These are phyloP conservation scores for Trichoderma afroharzianum DNA, from an alignment of 2,329 filamentous ascomycete species.

Conservation along the genomic window DNA sequence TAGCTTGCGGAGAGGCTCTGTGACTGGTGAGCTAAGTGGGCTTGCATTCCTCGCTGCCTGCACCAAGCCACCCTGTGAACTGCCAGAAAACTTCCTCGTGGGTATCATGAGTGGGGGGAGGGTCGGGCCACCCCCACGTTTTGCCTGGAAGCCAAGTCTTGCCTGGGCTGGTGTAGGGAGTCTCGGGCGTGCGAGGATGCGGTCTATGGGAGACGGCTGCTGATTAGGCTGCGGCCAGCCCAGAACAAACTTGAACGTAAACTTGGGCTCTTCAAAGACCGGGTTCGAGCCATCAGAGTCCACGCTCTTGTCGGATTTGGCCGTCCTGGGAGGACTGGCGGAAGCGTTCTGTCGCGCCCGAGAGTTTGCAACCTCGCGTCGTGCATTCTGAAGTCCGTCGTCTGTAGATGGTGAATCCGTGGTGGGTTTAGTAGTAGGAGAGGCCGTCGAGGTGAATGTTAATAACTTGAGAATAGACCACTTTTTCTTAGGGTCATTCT, in stretches of 20 bases:
- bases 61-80: slow-evolving; percentile 43
- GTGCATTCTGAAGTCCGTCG: slow-evolving; percentile 48
- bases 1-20: slow-evolving; percentile 26
- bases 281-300: slow-evolving; percentile 56
- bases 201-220: slow-evolving; percentile 52
- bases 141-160: slow-evolving; percentile 46
- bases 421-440: not conserved
- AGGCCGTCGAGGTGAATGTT: slow-evolving; percentile 37
- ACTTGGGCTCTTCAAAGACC: slow-evolving; percentile 53
- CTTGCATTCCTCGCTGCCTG: slow-evolving; percentile 50
- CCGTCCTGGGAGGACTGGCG: slow-evolving; percentile 37
- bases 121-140: slow-evolving; percentile 38
- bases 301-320: slow-evolving; percentile 36
- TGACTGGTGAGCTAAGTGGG: slow-evolving; percentile 32
- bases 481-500: slow-evolving; percentile 51
- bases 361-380: slow-evolving; percentile 48
- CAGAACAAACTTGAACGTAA: slow-evolving; percentile 71
- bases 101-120: slow-evolving; percentile 37
- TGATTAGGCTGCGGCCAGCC: slow-evolving; percentile 59
- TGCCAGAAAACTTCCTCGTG: slow-evolving; percentile 48
- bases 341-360: slow-evolving; percentile 32
- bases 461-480: slow-evolving; percentile 65
- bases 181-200: slow-evolving; percentile 63
- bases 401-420: slow-evolving; percentile 27
- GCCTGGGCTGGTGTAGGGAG: slow-evolving; percentile 68